Evolutionary conservation across 495 filamentous ascomycete genomes (phyloP).

Genomic region (Chaetomium fimeti): DNA sequence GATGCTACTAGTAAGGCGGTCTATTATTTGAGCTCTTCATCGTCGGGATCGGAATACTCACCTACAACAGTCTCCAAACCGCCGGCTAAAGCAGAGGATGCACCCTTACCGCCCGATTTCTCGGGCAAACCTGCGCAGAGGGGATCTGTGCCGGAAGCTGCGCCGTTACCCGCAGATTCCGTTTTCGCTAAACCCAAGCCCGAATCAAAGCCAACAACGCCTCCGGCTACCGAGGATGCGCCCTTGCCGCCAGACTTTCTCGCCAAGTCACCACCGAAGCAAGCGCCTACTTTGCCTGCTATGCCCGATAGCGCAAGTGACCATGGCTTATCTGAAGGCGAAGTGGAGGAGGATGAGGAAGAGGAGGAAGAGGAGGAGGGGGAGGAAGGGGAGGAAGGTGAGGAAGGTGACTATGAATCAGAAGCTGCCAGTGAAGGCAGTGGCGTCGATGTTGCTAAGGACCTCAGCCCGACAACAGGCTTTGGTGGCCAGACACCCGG

Average conservation of each 20-base stretch:
- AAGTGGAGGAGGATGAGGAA: slow-evolving; percentile 37
- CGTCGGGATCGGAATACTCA: slow-evolving; percentile 52
- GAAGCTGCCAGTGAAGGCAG: slow-evolving; percentile 57
- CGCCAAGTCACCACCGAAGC: slow-evolving; percentile 31
- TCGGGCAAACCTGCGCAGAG: slow-evolving; percentile 29
- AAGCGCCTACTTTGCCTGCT: slow-evolving; percentile 22
- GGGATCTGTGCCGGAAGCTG: slow-evolving; percentile 15
- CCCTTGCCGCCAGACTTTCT: slow-evolving; percentile 32
- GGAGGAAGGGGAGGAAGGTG: slow-evolving; percentile 24
- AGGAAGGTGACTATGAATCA: slow-evolving; percentile 43
- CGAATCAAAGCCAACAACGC: slow-evolving; percentile 14
- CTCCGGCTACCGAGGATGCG: slow-evolving; percentile 15
- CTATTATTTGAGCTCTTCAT: slow-evolving; percentile 64
- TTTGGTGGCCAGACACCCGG: slow-evolving; percentile 52
- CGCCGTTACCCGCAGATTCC: slow-evolving; percentile 25
- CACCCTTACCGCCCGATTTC: slow-evolving; percentile 43
- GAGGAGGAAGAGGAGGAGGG: slow-evolving; percentile 42
- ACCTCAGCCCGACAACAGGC: slow-evolving; percentile 58
- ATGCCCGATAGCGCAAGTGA: slow-evolving; percentile 32
- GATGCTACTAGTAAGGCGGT: slow-evolving; percentile 67
- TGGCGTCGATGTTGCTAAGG: slow-evolving; percentile 64
- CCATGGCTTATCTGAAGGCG: slow-evolving; percentile 29
- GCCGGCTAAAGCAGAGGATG: slow-evolving; percentile 31
- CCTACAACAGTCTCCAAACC: slow-evolving; percentile 40
- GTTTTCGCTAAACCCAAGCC: slow-evolving; percentile 21